These are phyloP conservation scores for Allium cepa DNA, from an alignment of 106 monocot genomes.

Conservation along the genomic window DNA sequence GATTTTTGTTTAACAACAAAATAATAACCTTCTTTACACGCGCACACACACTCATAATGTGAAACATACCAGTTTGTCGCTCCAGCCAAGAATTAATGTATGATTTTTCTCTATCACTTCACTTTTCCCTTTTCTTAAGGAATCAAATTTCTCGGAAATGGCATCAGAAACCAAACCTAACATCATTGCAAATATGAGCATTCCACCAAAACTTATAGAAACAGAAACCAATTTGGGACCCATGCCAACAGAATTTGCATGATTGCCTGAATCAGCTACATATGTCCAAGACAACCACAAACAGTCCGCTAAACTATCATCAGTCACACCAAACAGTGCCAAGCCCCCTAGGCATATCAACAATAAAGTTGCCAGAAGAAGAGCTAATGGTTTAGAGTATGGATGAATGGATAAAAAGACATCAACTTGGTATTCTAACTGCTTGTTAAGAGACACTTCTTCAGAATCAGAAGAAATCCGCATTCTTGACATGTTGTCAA, in stretches of 20 bases:
- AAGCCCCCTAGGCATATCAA: slow-evolving; percentile 62
- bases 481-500: slow-evolving; percentile 36
- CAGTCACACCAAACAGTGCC: slow-evolving; percentile 67
- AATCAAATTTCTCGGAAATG: slow-evolving; percentile 75
- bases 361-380: slow-evolving; percentile 58
- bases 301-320: slow-evolving; percentile 52
- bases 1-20: too few relatives aligned
- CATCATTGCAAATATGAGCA: slow-evolving; percentile 88
- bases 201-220: slow-evolving; percentile 64
- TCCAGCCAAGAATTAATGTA: slow-evolving; percentile 71
- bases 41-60: too few relatives aligned
- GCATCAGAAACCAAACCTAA: slow-evolving; percentile 72
- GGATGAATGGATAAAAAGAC: slow-evolving; percentile 56
- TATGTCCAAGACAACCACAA: slow-evolving; percentile 71
- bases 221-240: slow-evolving; percentile 65
- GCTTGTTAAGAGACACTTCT: slow-evolving; percentile 60
- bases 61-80: slow-evolving; percentile 55
- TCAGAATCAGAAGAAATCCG: slow-evolving; percentile 43
- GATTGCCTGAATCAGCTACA: slow-evolving; percentile 69
- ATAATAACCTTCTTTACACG: too few relatives aligned
- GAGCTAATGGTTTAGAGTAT: slow-evolving; percentile 52
- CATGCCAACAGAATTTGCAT: slow-evolving; percentile 54
- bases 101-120: slow-evolving; percentile 68
- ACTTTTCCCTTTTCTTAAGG: slow-evolving; percentile 71
- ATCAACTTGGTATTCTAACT: slow-evolving; percentile 57